A percentile compares a stretch with the other conserved stretches of the same genome.
Conservation (phyloP, 441 rosid species). For the Sinapis alba region DNA sequence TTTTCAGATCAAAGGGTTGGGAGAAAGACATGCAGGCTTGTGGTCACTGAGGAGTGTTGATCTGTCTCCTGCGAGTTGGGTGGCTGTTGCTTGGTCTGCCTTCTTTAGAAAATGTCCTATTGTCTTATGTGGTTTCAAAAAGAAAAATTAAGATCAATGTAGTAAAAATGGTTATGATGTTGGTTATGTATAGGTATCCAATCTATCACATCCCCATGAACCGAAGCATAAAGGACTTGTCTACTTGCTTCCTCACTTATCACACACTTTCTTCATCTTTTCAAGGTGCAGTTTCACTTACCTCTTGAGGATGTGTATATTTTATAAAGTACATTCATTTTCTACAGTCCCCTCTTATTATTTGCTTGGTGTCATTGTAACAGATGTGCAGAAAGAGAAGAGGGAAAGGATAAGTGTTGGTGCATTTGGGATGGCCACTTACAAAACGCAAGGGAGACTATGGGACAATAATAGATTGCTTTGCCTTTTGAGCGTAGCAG, state of each 20-base stretch:
- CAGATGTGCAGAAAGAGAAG: conserved; percentile 65
- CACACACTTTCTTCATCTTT: conserved; percentile 93
- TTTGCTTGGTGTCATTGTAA: background rate
- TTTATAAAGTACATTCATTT: background rate
- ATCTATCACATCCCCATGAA: conserved; percentile 97
- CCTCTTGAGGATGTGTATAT: background rate
- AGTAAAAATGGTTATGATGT: conserved; percentile 17
- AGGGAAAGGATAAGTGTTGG: conserved; percentile 44
- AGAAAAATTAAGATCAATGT: background rate
- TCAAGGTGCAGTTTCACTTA: conserved; percentile 58
- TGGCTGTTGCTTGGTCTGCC: conserved; percentile 82
- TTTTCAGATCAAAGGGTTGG: conserved; percentile 64
- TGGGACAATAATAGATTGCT: conserved; percentile 87
- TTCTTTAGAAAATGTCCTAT: background rate
- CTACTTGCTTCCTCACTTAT: conserved; percentile 92
- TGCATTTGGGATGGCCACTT: conserved; percentile 89
- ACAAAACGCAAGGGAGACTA: conserved; percentile 89
- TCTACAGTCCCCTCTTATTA: background rate
- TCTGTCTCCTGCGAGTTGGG: conserved; percentile 99
- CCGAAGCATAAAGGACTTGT: conserved; percentile 81
- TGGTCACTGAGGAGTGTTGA: conserved; percentile 84
- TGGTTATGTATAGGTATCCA: conserved; percentile 58
- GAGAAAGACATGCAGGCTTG: conserved; percentile 69
- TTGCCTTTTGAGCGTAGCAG: conserved; percentile 80
- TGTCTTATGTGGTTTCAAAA: conserved; percentile 3